Conservation (phyloP, 78 protist genomes). For the Guillardia theta region DNA sequence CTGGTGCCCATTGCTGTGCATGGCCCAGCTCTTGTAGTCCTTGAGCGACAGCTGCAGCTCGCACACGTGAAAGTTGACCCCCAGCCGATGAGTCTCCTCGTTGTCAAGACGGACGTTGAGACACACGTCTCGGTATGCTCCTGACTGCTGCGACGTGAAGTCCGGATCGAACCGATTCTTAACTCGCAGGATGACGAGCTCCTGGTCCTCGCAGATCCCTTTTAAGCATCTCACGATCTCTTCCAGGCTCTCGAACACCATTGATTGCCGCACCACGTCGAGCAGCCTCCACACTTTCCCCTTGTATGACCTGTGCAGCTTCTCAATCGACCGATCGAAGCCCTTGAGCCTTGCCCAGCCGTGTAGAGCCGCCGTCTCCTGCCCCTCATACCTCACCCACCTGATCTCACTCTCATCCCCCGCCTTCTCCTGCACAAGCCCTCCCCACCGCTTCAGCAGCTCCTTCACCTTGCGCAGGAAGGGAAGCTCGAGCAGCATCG, state of each 20-base stretch:
- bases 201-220: neutral
- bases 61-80: neutral
- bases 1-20: neutral
- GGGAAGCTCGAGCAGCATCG: neutral
- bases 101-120: neutral
- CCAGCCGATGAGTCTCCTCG: neutral
- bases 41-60: neutral
- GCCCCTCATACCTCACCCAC: neutral
- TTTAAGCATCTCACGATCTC: neutral
- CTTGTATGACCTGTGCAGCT: neutral
- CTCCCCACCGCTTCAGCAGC: neutral
- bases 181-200: neutral
- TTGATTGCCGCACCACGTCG: neutral
- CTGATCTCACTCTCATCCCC: neutral
- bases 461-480: neutral
- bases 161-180: neutral
- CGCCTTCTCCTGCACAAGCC: neutral
- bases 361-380: no score
- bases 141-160: neutral
- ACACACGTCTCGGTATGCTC: neutral
- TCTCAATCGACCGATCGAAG: neutral
- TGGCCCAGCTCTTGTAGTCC: neutral
- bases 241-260: neutral
- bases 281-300: neutral
- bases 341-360: neutral